Percentiles rank a stretch among this genome's conserved stretches.
These are phyloP conservation scores for Dipteronia dyeriana DNA, from an alignment of 345 rosid genomes.

Conservation along the genomic window DNA sequence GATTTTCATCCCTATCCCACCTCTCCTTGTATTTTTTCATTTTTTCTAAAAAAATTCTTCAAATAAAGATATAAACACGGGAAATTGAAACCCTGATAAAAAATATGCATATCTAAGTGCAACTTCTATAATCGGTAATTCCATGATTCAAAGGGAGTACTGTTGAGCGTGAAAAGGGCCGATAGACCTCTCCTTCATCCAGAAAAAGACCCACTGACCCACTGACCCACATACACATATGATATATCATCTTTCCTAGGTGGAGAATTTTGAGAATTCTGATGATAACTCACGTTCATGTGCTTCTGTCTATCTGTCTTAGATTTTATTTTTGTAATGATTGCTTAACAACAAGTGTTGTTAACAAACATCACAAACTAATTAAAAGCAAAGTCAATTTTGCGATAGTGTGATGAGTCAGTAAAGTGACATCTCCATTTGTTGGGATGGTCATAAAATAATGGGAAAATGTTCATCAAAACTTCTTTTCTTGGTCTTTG, in stretches of 20 bases:
- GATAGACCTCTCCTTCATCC: neutral
- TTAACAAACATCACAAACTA: neutral
- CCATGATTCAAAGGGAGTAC: neutral
- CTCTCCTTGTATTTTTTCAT: no score
- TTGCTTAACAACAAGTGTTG: neutral
- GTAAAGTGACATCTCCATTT: slow-evolving; percentile 11
- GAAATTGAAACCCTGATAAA: no score
- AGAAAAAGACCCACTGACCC: neutral
- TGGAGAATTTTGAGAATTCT: slow-evolving; percentile 20
- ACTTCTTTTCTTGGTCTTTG: slow-evolving; percentile 18
- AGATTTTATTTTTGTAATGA: neutral
- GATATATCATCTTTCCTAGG: slow-evolving; percentile 17
- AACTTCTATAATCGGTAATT: neutral
- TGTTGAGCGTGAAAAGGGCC: slow-evolving; percentile 9
- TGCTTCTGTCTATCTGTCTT: slow-evolving; percentile 4
- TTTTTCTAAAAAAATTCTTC: no score
- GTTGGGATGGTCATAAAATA: slow-evolving; percentile 12
- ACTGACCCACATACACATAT: neutral
- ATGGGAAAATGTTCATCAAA: neutral
- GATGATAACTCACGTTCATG: slow-evolving; percentile 17
- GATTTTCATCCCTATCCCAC: no score
- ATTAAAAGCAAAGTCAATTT: neutral
- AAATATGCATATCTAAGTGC: no score
- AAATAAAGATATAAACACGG: no score
- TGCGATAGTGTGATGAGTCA: neutral